These are phyloP conservation scores for Physocladia obscura DNA, from an alignment of 192 early-diverging fungal species.

Conservation along the genomic window DNA sequence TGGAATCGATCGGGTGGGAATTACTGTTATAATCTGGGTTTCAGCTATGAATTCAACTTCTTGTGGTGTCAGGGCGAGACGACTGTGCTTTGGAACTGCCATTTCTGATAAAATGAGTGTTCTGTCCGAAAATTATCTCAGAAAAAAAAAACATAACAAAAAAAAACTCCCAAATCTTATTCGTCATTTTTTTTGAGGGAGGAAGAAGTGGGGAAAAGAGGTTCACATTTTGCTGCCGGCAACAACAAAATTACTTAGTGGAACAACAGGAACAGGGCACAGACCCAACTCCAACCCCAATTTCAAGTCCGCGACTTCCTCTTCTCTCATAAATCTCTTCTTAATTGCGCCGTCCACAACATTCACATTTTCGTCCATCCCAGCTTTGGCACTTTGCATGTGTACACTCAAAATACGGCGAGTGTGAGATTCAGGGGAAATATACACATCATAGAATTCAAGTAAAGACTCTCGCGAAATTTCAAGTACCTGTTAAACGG, in stretches of 20 bases:
- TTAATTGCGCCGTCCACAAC: not conserved
- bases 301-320: conserved; percentile 10
- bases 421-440: conserved; percentile 51
- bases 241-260: conserved; percentile 2
- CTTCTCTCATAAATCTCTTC: not conserved
- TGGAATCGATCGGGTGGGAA: conserved; percentile 71
- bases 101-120: too few relatives aligned
- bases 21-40: conserved; percentile 71
- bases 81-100: conserved; percentile 25
- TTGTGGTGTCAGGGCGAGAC: conserved; percentile 62
- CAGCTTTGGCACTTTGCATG: conserved; percentile 24
- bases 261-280: conserved; percentile 10
- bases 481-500: conserved; percentile 9
- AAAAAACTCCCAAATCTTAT: too few relatives aligned
- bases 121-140: too few relatives aligned
- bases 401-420: conserved; percentile 71
- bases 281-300: conserved; percentile 15
- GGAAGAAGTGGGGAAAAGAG: too few relatives aligned
- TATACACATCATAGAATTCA: conserved; percentile 59
- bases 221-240: conserved; percentile 28
- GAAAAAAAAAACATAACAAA: too few relatives aligned
- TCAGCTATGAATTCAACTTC: conserved; percentile 88
- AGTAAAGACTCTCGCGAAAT: conserved; percentile 51
- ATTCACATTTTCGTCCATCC: not conserved
- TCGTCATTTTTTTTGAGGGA: too few relatives aligned